Conservation (phyloP, 2,329 filamentous ascomycete genomes). For the Paracorniculantispora psalliotae region DNA sequence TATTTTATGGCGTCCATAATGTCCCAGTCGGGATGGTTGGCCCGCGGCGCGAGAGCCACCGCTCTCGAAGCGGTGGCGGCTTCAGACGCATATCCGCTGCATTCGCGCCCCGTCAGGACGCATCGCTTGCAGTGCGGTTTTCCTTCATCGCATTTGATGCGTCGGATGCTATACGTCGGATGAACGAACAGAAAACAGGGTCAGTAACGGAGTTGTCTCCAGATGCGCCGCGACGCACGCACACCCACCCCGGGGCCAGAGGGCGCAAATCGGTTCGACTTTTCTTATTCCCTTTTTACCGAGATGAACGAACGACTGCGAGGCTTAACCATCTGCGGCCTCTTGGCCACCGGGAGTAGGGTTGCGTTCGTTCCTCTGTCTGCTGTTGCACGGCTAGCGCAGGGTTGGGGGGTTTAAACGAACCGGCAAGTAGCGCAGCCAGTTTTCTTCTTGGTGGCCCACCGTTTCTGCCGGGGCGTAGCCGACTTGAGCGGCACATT, state of each 20-base stretch:
- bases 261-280: not conserved
- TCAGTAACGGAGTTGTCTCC: not conserved
- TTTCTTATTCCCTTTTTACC: not conserved
- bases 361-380: not conserved
- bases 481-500: constrained; percentile 1
- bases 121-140: constrained; percentile 13
- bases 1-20: constrained; percentile 13
- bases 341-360: no score
- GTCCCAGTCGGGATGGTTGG: constrained; percentile 1
- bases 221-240: not conserved
- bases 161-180: constrained; percentile 3
- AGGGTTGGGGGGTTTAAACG: not conserved
- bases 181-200: not conserved
- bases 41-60: not conserved
- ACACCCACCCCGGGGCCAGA: not conserved
- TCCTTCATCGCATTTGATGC: constrained; percentile 13
- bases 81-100: constrained; percentile 7
- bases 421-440: constrained; percentile 14
- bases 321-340: no score
- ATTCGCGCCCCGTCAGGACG: constrained; percentile 5
- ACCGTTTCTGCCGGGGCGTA: constrained; percentile 12
- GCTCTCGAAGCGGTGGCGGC: not conserved
- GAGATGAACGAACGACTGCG: no score
- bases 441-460: constrained; percentile 13
- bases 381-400: not conserved